Evolutionary conservation across 108 stramenopile genomes (phyloP).

Genomic region (Stephanodiscus minutulus): DNA sequence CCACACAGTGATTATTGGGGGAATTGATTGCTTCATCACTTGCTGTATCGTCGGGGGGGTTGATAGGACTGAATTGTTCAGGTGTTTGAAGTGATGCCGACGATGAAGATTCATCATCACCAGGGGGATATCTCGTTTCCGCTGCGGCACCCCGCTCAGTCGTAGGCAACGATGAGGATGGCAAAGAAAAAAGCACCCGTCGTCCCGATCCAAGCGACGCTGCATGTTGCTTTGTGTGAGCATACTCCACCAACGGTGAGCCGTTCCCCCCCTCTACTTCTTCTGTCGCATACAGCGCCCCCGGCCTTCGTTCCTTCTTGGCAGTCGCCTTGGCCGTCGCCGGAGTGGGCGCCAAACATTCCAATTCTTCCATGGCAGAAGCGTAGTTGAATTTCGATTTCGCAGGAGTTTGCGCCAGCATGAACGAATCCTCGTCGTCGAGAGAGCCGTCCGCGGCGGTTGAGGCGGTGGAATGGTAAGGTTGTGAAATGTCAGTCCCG

Average conservation of each 20-base stretch:
- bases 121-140: too few species aligned
- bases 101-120: background rate
- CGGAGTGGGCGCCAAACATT: conserved; percentile 5
- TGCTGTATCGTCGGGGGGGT: background rate
- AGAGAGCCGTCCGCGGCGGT: background rate
- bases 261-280: background rate
- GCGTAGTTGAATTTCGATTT: conserved; percentile 12
- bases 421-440: background rate
- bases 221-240: background rate
- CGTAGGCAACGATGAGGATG: background rate
- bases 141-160: too few species aligned
- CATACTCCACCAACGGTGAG: background rate
- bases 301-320: background rate
- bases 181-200: background rate
- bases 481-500: background rate
- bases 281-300: background rate
- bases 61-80: background rate
- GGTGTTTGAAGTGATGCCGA: background rate
- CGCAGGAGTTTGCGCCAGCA: background rate
- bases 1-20: background rate
- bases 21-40: background rate
- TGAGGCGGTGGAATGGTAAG: background rate
- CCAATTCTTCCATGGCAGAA: conserved; percentile 8
- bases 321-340: background rate
- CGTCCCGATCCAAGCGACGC: too few species aligned